Percentiles rank a stretch among this genome's conserved stretches.
These are phyloP conservation scores for Massariosphaeria phaeospora DNA, from an alignment of 495 filamentous ascomycete genomes.

Conservation along the genomic window DNA sequence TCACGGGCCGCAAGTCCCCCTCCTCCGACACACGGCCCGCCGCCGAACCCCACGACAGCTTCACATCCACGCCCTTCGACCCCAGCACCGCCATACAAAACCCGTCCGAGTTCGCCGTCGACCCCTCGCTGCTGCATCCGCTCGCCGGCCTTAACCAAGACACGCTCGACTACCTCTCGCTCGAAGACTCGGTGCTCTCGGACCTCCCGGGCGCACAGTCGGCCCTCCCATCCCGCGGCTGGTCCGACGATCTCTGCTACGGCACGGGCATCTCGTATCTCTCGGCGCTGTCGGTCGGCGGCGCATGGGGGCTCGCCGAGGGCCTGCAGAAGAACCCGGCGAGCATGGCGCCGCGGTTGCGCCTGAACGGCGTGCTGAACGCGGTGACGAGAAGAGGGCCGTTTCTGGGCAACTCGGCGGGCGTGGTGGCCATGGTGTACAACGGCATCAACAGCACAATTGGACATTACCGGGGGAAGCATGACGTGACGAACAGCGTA, in stretches of 20 bases:
- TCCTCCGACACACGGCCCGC: constrained; percentile 45
- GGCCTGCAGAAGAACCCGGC: constrained; percentile 68
- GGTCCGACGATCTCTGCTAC: constrained; percentile 97
- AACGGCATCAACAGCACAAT: constrained; percentile 88
- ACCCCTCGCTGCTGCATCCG: constrained; percentile 86
- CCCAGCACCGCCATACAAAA: constrained; percentile 61
- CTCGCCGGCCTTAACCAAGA: constrained; percentile 89
- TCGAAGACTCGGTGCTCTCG: constrained; percentile 87
- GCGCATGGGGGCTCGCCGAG: constrained; percentile 85
- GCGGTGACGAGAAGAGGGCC: constrained; percentile 86
- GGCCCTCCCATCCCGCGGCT: constrained; percentile 87
- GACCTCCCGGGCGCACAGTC: constrained; percentile 81
- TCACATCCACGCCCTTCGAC: constrained; percentile 60
- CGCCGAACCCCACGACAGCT: constrained; percentile 38
- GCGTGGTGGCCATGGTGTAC: constrained; percentile 90
- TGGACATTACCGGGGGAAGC: constrained; percentile 79
- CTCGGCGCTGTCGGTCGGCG: constrained; percentile 75
- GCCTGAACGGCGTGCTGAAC: constrained; percentile 89
- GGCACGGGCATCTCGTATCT: constrained; percentile 93
- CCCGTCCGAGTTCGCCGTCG: constrained; percentile 78
- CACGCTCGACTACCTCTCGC: constrained; percentile 83
- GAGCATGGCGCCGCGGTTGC: constrained; percentile 78
- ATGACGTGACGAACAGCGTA: constrained; percentile 85
- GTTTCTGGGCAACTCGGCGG: constrained; percentile 94
- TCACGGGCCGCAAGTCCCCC: constrained; percentile 70